Base-by-base conservation (phyloP, 345 rosid species). In the Linum usitatissimum region DNA sequence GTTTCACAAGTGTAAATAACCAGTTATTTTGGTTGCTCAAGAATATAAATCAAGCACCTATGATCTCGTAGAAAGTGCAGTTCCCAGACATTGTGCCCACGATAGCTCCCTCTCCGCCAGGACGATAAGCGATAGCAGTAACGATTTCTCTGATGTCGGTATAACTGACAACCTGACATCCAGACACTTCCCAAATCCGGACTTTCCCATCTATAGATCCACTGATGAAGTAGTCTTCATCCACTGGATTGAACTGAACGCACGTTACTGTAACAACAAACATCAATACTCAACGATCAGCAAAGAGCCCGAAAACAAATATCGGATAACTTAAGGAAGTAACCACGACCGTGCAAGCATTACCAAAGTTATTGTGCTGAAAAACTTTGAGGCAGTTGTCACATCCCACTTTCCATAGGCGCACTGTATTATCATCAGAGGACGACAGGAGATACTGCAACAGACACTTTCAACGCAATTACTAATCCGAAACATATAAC, bases 131-230 rank as follows among this genome's bases (percentile, higher is more conserved):
- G 42, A 84, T 78, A 20, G 96, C 90, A 62, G 96, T 81, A 62
- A 88, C 84, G 59, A 86, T 84, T 75, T 86, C 88, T 64, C 78
- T 80, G 62, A 77, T 63, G 62, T 81, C 83, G 4, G 85, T 76
- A 65, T 83, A 86, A 72, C 83, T 87, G 53, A 84, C 80, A 66
- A 88, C 90, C 60, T 55, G 75, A 56, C 84, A 73, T 17, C 48
- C 59, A 15, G 68, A 60, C 30, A 80, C 83, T 77, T 86, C 84
- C 96, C 96, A 88, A 58, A 86, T 76, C 20, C 96, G 88, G 56
- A 86, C 86, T 73, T 74, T 85, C n/a, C 87, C 87, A 77, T 85
- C 91, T 10, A 75, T 74, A 20, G 91, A 85, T 63, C 85, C 91
- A 10, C 85, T 80, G 75, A 85, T 82, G 64, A 85, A 82, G 71